Conservation (phyloP, 371 early-diverging fungal genomes). For the Mortierella sp. region DNA sequence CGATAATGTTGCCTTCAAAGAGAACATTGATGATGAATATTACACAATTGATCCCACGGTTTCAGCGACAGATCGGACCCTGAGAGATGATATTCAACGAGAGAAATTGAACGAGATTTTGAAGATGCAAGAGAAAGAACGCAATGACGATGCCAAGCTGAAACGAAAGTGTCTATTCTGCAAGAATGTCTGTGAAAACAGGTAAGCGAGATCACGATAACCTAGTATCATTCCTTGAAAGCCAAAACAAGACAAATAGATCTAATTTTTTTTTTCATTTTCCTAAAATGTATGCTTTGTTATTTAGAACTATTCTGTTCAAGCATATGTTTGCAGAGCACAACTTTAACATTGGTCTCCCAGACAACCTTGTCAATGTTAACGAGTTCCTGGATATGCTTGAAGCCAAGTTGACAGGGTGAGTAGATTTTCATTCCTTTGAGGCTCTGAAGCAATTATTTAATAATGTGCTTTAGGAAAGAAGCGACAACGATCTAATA, state of each 20-base stretch:
- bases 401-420: slow-evolving; percentile 80
- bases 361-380: slow-evolving; percentile 92
- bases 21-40: slow-evolving; percentile 56
- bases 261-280: slow-evolving; percentile 7
- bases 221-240: background rate
- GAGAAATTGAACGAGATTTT: slow-evolving; percentile 85
- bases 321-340: slow-evolving; percentile 94
- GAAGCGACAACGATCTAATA: background rate
- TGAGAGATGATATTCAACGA: slow-evolving; percentile 81
- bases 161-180: slow-evolving; percentile 95
- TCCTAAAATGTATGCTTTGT: background rate
- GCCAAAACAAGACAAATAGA: background rate
- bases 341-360: slow-evolving; percentile 94
- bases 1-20: slow-evolving; percentile 52
- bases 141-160: slow-evolving; percentile 73
- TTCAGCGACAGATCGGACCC: slow-evolving; percentile 71
- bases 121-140: slow-evolving; percentile 82
- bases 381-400: slow-evolving; percentile 87
- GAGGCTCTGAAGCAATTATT: slow-evolving; percentile 12
- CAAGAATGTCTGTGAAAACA: slow-evolving; percentile 78
- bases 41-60: slow-evolving; percentile 75
- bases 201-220: slow-evolving; percentile 40
- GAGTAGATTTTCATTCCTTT: slow-evolving; percentile 16
- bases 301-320: slow-evolving; percentile 75
- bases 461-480: background rate